Evolutionary conservation across 1,284 basidiomycete genomes (phyloP), one percentile per base, ranked within the genome.

Genomic region (Sporisorium graminicola): DNA sequence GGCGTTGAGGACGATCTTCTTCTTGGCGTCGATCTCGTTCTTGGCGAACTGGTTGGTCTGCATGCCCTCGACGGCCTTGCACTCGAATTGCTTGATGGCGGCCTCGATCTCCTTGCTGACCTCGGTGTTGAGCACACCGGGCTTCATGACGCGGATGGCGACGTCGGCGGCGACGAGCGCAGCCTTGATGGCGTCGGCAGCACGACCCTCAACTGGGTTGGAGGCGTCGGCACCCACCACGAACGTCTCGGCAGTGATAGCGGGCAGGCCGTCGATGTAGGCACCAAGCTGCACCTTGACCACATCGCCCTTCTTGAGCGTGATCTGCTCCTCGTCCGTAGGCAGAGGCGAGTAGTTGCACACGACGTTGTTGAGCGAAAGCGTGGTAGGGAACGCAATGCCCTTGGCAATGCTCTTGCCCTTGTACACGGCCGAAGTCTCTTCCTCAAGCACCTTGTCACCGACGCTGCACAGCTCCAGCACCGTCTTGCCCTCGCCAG

Each of bases 281-380:
- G 95, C 94, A 66, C 96, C 96, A 74, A 98, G 88, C 87, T 96
- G 93, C 76, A 99, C 88, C 88, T 98, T 98, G 82, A 98, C 96
- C 62, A 98, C 91, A 86, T 99, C 96, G 77, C 91, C 91, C 80
- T 94, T 93, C 64, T 91, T 91, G 78, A 99, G 90, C 33, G 87
- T 88, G 26, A 62, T 50, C 66, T 80, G 74, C 60, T 92, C 93
- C 65, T 87, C 86, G 85, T 90, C 89, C 22, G 88, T 88, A 16
- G 87, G 87, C n/a, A 89, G 84, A 27, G 89, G 89, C 20, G 88
- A 88, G 83, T 88, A 89, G 87, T 90, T 88, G 81, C 88, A 88
- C 59, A 90, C 87, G 65, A 88, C 86, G 46, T 89, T 88, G 91
- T 98, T 98, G 82, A 98, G 91, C 43, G 94, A 96, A 80, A 98